phyloP scores from a whole-genome alignment of 2,329 filamentous ascomycete species.

The Fusarium sp. region DNA sequence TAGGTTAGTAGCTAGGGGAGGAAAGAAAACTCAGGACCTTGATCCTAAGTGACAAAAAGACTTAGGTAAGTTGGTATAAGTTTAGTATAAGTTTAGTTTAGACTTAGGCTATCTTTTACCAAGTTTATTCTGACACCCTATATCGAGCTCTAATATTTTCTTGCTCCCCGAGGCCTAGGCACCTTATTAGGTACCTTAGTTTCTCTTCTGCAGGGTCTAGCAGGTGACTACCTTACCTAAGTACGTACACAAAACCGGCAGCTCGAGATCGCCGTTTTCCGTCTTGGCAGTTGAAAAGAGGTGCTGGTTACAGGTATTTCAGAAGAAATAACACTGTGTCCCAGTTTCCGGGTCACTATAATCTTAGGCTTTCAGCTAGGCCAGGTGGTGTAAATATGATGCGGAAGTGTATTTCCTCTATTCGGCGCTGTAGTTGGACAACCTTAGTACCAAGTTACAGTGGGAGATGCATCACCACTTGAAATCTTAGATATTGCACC shows the following conservation, averaged over 20 bases:
- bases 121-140: no score
- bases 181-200: no score
- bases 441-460: not conserved
- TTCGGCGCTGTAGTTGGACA: not conserved
- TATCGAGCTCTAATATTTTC: no score
- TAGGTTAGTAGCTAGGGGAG: no score
- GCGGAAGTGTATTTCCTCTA: not conserved
- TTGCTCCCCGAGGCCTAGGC: no score
- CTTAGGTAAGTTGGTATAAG: no score
- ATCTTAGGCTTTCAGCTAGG: not conserved
- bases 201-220: slow-evolving; percentile 23
- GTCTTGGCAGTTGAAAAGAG: slow-evolving; percentile 21
- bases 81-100: no score
- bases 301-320: not conserved
- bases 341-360: not conserved
- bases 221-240: slow-evolving; percentile 1
- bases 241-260: slow-evolving; percentile 17
- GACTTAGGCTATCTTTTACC: no score
- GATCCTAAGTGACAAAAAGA: no score
- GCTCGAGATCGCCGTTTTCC: slow-evolving; percentile 24
- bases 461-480: not conserved
- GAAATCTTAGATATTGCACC: not conserved
- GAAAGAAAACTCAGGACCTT: no score
- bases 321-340: not conserved
- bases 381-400: not conserved